These are phyloP conservation scores for Xylaria sp. DNA, from an alignment of 2,329 filamentous ascomycete genomes.

Conservation along the genomic window DNA sequence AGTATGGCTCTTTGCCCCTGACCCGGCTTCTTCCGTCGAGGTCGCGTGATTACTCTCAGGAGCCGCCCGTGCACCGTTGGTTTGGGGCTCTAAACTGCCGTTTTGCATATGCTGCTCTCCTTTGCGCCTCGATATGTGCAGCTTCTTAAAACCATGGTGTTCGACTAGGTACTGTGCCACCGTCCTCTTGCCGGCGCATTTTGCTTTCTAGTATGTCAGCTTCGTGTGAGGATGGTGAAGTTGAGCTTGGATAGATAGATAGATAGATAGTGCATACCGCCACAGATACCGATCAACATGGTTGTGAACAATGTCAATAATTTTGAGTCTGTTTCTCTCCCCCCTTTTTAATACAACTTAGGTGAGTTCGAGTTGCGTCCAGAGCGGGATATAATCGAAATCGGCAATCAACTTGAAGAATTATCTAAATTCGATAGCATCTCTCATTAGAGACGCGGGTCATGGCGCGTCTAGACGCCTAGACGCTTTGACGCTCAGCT, in stretches of 20 bases:
- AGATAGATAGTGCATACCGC: conserved; percentile 61
- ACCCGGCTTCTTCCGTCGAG: conserved; percentile 1
- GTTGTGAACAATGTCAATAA: background rate
- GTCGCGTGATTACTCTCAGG: conserved; percentile 10
- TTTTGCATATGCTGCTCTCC: background rate
- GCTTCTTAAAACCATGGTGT: conserved; percentile 81
- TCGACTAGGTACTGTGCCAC: conserved; percentile 89
- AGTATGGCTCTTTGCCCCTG: background rate
- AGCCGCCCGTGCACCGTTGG: conserved; percentile 6
- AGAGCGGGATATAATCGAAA: background rate
- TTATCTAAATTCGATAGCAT: conserved; percentile 10
- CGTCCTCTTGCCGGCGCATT: conserved; percentile 92
- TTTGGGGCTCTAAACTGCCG: conserved; percentile 1
- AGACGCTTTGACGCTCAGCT: background rate
- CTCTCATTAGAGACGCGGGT: background rate
- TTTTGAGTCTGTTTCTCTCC: background rate
- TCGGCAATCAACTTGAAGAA: background rate
- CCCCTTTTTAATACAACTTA: background rate
- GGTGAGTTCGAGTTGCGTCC: background rate
- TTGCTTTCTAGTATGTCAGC: conserved; percentile 61
- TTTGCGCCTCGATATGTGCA: conserved; percentile 64
- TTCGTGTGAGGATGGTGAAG: background rate
- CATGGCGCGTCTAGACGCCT: conserved; percentile 27
- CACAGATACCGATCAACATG: conserved; percentile 81
- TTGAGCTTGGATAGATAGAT: conserved; percentile 11